Conservation (phyloP, 257 asterid species). For the Lycium ferocissimum region DNA sequence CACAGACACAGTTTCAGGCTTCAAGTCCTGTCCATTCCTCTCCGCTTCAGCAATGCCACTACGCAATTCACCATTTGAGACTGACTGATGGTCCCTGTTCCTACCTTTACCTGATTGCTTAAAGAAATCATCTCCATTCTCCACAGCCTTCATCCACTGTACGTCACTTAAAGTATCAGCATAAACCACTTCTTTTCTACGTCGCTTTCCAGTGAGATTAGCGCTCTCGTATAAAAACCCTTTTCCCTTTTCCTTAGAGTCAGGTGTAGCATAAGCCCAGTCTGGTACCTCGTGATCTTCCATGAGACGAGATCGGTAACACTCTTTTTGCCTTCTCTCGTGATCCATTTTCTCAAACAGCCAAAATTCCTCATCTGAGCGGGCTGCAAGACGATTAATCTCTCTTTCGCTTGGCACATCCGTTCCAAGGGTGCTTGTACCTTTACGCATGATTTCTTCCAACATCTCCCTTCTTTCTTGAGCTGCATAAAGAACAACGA, state of each 20-base stretch:
- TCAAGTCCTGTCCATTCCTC: conserved; percentile 44
- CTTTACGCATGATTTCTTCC: conserved; percentile 96
- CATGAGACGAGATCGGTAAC: conserved; percentile 89
- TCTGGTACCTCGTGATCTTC: conserved; percentile 98
- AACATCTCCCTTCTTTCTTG: conserved; percentile 93
- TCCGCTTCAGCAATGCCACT: conserved; percentile 39
- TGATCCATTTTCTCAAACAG: conserved; percentile 97
- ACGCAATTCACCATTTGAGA: conserved; percentile 42
- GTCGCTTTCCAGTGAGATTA: conserved; percentile 80
- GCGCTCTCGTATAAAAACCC: conserved; percentile 59
- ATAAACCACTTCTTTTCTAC: conserved; percentile 79
- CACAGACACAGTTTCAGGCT: conserved; percentile 51
- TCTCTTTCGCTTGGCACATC: conserved; percentile 99
- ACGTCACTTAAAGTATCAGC: conserved; percentile 70
- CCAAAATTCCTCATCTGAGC: conserved; percentile 94
- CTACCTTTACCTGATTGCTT: conserved; percentile 52
- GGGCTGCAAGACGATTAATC: conserved; percentile 95
- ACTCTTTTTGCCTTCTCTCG: conserved; percentile 85
- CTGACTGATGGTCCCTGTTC: conserved; percentile 50
- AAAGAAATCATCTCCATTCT: conserved; percentile 58
- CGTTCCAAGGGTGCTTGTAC: conserved; percentile 85
- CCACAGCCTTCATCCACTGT: conserved; percentile 80
- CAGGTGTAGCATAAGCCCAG: conserved; percentile 76
- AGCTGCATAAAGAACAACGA: conserved; percentile 56
- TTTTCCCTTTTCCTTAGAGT: conserved; percentile 56